Conservation (phyloP, 768 basidiomycete species). For the Lactarius trivialis region DNA sequence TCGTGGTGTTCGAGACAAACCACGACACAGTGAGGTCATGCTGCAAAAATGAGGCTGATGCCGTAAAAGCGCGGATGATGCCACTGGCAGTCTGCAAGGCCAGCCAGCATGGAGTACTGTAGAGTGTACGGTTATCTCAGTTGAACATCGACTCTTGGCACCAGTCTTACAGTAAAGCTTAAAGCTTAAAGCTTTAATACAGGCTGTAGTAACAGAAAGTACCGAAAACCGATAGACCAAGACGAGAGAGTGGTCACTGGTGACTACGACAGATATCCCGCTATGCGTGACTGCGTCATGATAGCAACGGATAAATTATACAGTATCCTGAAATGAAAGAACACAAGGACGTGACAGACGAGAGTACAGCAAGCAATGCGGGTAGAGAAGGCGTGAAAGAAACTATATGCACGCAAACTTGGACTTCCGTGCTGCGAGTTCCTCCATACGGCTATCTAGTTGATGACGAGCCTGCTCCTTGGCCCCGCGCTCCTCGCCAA, state of each 20-base stretch:
- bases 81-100: no score
- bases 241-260: not conserved
- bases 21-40: not conserved
- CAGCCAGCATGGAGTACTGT: no score
- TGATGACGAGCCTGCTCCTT: constrained; percentile 86
- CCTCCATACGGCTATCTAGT: constrained; percentile 83
- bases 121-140: not conserved
- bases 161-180: no score
- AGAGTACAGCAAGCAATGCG: constrained; percentile 1
- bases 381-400: constrained; percentile 21
- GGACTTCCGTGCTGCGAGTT: constrained; percentile 75
- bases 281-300: not conserved
- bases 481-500: constrained; percentile 82
- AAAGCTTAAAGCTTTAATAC: no score
- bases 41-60: not conserved
- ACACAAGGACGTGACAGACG: not conserved
- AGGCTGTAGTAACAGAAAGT: constrained; percentile 18
- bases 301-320: constrained; percentile 3
- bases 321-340: constrained; percentile 4
- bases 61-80: no score
- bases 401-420: constrained; percentile 84
- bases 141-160: not conserved
- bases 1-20: no score
- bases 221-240: constrained; percentile 8
- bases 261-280: not conserved